phyloP scores from a whole-genome alignment of 768 basidiomycete genomes.

The Rhizopogon salebrosus region DNA sequence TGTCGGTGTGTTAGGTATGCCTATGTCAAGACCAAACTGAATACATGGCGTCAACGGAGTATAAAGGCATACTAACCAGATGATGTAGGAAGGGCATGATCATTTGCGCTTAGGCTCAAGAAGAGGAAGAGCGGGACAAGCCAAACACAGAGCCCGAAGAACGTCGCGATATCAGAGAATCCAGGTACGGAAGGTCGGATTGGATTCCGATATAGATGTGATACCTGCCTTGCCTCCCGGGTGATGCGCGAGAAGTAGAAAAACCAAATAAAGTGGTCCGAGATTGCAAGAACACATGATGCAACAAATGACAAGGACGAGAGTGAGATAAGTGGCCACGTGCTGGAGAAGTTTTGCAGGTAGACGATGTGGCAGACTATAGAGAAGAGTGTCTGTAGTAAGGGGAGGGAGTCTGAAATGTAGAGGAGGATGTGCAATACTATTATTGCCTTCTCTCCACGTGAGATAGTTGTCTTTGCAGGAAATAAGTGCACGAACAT shows the following conservation, averaged over 20 bases:
- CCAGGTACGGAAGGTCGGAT: conserved; percentile 30
- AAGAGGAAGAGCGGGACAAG: conserved; percentile 90
- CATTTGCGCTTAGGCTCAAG: conserved; percentile 93
- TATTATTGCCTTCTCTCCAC: conserved; percentile 62
- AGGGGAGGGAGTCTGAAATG: conserved; percentile 76
- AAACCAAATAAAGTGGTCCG: conserved; percentile 96
- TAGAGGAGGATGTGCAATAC: conserved; percentile 71
- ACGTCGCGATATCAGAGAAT: conserved; percentile 76
- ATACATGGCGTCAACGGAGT: not conserved
- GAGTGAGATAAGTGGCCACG: conserved; percentile 93
- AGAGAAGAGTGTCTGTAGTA: conserved; percentile 72
- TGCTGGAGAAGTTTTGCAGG: conserved; percentile 83
- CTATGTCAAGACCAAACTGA: conserved; percentile 4
- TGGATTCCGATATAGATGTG: conserved; percentile 40
- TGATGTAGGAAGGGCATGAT: conserved; percentile 86
- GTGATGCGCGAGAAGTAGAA: conserved; percentile 81
- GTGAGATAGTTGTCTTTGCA: conserved; percentile 2
- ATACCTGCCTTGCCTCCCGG: conserved; percentile 51
- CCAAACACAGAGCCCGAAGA: conserved; percentile 86
- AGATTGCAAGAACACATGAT: conserved; percentile 80
- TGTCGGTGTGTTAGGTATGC: conserved; percentile 18
- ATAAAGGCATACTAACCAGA: conserved; percentile 30
- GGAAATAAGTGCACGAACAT: conserved; percentile 49
- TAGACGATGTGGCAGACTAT: conserved; percentile 83
- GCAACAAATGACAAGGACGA: conserved; percentile 78